A percentile compares a stretch with the other conserved stretches of the same genome.
phyloP scores from a whole-genome alignment of 345 rosid species.

The Lagerstroemia speciosa region DNA sequence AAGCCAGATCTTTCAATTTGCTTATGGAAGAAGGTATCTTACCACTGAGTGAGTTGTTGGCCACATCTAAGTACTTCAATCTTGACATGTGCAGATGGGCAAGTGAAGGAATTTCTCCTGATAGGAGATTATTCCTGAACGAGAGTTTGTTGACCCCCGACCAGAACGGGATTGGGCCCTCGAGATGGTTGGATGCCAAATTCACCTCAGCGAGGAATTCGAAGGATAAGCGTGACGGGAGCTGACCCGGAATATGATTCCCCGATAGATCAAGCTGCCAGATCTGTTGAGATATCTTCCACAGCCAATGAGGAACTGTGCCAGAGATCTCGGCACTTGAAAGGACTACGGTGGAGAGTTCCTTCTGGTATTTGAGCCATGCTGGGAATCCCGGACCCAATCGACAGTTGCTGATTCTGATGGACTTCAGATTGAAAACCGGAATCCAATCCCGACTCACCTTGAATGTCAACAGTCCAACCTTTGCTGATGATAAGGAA shows the following conservation, averaged over 20 bases:
- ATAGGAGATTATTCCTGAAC: slow-evolving; percentile 10
- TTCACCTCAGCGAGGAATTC: neutral
- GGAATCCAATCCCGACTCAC: slow-evolving; percentile 17
- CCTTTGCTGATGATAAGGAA: neutral
- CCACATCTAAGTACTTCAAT: slow-evolving; percentile 4
- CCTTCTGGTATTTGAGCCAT: slow-evolving; percentile 20
- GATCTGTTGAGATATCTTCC: slow-evolving; percentile 9
- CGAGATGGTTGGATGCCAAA: slow-evolving; percentile 12
- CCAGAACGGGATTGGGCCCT: slow-evolving; percentile 13
- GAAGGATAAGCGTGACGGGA: slow-evolving; percentile 7
- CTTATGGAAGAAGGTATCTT: slow-evolving; percentile 2
- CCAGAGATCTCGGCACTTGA: slow-evolving; percentile 11
- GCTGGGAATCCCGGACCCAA: slow-evolving; percentile 19
- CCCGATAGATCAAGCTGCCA: slow-evolving; percentile 15
- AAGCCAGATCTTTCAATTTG: neutral
- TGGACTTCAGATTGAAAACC: slow-evolving; percentile 4
- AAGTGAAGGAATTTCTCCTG: slow-evolving; percentile 8
- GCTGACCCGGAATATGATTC: slow-evolving; percentile 14
- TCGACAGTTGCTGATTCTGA: neutral
- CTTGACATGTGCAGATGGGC: neutral
- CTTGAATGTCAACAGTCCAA: slow-evolving; percentile 1
- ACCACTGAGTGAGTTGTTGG: slow-evolving; percentile 1
- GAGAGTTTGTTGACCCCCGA: slow-evolving; percentile 11
- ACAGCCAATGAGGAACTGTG: slow-evolving; percentile 16
- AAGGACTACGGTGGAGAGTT: neutral